Conservation (phyloP, 148 eudicot species). For the Rhododendron molle region DNA sequence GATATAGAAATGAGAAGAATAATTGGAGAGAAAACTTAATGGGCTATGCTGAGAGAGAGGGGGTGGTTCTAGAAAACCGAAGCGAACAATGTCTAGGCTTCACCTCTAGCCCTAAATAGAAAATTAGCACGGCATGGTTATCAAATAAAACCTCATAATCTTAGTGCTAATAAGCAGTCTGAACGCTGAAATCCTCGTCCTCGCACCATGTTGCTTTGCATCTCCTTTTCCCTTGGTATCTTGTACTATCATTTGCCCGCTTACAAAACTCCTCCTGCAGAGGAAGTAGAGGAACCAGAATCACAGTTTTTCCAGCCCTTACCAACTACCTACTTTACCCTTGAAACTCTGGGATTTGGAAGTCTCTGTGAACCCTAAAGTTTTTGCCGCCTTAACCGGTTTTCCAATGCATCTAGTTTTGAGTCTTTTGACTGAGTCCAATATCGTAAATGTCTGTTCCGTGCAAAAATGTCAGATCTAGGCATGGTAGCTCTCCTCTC, state of each 20-base stretch:
- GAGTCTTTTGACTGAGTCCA: background rate
- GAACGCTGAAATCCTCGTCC: background rate
- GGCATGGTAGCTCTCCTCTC: background rate
- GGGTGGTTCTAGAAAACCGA: background rate
- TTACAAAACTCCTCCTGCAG: background rate
- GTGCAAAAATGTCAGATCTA: background rate
- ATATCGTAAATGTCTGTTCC: background rate
- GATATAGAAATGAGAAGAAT: background rate
- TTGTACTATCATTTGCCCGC: background rate
- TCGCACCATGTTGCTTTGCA: background rate
- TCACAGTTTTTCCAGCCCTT: background rate
- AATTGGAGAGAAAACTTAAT: no score
- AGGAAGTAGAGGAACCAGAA: background rate
- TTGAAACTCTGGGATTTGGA: background rate
- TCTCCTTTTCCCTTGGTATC: background rate
- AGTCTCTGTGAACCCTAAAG: background rate
- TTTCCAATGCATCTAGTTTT: background rate
- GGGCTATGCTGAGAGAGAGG: background rate
- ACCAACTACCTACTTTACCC: background rate
- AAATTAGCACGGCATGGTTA: background rate
- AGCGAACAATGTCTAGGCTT: background rate
- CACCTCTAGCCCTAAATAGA: background rate
- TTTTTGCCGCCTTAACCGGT: background rate
- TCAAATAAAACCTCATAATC: background rate
- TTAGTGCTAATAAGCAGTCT: background rate